phyloP scores from a whole-genome alignment of 2,329 filamentous ascomycete genomes.

The Didymella arachidicola region DNA sequence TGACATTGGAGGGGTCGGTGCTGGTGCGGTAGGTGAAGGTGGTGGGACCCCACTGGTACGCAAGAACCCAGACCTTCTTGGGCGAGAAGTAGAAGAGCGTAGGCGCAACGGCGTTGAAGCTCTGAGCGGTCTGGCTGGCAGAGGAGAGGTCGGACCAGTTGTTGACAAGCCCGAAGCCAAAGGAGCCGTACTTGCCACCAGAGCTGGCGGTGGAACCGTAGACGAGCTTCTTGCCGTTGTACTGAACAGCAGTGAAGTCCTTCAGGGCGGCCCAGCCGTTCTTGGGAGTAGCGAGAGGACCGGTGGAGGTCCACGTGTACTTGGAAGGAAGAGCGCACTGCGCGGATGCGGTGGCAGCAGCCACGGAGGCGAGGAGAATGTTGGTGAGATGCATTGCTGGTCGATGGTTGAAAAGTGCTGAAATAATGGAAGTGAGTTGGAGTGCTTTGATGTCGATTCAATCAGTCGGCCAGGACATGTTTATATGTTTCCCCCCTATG shows the following conservation, averaged over 20 bases:
- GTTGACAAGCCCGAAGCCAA: constrained; percentile 64
- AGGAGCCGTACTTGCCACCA: constrained; percentile 61
- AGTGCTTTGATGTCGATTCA: background rate
- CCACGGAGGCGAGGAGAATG: constrained; percentile 8
- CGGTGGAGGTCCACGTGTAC: constrained; percentile 64
- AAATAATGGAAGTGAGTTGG: background rate
- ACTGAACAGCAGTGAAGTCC: constrained; percentile 65
- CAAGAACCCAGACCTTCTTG: constrained; percentile 69
- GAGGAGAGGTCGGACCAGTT: constrained; percentile 62
- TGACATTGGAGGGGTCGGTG: constrained; percentile 63
- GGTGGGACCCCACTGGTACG: constrained; percentile 69
- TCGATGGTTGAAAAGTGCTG: background rate
- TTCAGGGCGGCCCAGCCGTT: constrained; percentile 66
- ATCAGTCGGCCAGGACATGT: background rate
- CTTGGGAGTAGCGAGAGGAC: constrained; percentile 60
- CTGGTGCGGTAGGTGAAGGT: constrained; percentile 69
- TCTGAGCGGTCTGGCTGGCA: constrained; percentile 63
- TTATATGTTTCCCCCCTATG: constrained; percentile 5
- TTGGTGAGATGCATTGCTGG: constrained; percentile 9
- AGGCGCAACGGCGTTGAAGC: constrained; percentile 61
- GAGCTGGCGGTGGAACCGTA: constrained; percentile 62
- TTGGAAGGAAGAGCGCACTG: constrained; percentile 62
- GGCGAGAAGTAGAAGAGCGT: constrained; percentile 70
- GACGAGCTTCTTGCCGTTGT: constrained; percentile 67
- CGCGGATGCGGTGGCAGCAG: constrained; percentile 20